Evolutionary conservation across 257 asterid genomes (phyloP).

Genomic region (Fraxinus excelsior): DNA sequence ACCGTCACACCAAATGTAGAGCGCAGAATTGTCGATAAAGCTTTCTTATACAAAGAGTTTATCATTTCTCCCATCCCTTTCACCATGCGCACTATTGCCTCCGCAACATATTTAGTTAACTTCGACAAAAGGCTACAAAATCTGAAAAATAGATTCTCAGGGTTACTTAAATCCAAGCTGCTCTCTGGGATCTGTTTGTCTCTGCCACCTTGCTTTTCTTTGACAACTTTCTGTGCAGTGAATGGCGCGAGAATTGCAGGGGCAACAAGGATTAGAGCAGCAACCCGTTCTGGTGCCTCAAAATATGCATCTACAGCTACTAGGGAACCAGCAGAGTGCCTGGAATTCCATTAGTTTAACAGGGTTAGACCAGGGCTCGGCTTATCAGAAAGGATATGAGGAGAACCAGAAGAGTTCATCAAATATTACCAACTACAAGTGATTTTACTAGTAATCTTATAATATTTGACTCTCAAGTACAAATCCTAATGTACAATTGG

Average conservation of each 20-base stretch:
- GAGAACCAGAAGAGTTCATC: neutral
- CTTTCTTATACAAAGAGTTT: slow-evolving; percentile 59
- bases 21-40: slow-evolving; percentile 69
- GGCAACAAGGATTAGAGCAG: slow-evolving; percentile 89
- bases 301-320: slow-evolving; percentile 90
- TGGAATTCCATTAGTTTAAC: slow-evolving; percentile 41
- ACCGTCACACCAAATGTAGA: slow-evolving; percentile 67
- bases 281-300: slow-evolving; percentile 88
- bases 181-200: slow-evolving; percentile 42
- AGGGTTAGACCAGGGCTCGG: neutral
- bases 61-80: slow-evolving; percentile 68
- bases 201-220: slow-evolving; percentile 37
- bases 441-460: slow-evolving; percentile 16
- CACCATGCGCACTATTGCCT: slow-evolving; percentile 34
- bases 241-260: slow-evolving; percentile 89
- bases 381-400: slow-evolving; percentile 1
- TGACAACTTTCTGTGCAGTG: slow-evolving; percentile 27
- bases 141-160: slow-evolving; percentile 37
- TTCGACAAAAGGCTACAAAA: slow-evolving; percentile 43
- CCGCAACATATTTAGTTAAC: slow-evolving; percentile 42
- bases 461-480: neutral
- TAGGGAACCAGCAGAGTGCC: slow-evolving; percentile 96
- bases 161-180: slow-evolving; percentile 34
- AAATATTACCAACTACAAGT: slow-evolving; percentile 23
- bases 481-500: neutral